A percentile compares a stretch with the other conserved stretches of the same genome.
These are phyloP conservation scores for Boletus huronensis DNA, from an alignment of 768 basidiomycete species.

Conservation along the genomic window DNA sequence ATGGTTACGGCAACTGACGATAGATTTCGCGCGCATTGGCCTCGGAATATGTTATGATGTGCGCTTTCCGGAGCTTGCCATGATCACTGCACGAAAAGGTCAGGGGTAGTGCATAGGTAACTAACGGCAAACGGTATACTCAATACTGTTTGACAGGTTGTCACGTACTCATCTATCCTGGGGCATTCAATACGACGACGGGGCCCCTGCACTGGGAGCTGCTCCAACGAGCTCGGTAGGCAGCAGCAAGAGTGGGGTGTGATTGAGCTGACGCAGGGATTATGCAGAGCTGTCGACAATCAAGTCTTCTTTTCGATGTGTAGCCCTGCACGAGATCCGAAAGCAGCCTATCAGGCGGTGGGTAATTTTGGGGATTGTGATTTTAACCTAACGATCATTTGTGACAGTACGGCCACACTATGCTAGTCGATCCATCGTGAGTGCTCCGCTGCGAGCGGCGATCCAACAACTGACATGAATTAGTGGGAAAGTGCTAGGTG, in stretches of 20 bases:
- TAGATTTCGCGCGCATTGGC: slow-evolving; percentile 96
- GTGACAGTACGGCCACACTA: slow-evolving; percentile 81
- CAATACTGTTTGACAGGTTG: slow-evolving; percentile 51
- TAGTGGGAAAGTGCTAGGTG: slow-evolving; percentile 72
- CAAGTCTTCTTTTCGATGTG: slow-evolving; percentile 97
- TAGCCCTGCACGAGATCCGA: slow-evolving; percentile 85
- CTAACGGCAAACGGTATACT: background rate
- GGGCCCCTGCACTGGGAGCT: slow-evolving; percentile 97
- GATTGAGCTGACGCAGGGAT: slow-evolving; percentile 3
- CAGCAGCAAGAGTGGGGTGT: background rate
- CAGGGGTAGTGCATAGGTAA: slow-evolving; percentile 6
- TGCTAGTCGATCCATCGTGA: slow-evolving; percentile 88
- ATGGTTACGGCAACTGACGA: background rate
- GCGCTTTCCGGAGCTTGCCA: slow-evolving; percentile 90
- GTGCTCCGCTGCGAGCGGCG: slow-evolving; percentile 24
- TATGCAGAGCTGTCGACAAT: slow-evolving; percentile 86
- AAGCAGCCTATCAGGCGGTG: slow-evolving; percentile 85
- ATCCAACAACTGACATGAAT: slow-evolving; percentile 6
- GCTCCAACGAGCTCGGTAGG: slow-evolving; percentile 77
- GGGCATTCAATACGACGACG: slow-evolving; percentile 94
- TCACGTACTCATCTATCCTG: slow-evolving; percentile 86
- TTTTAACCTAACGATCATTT: background rate
- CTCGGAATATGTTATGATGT: slow-evolving; percentile 97
- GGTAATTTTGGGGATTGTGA: slow-evolving; percentile 22
- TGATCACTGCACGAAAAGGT: slow-evolving; percentile 87